These are phyloP conservation scores for Diaporthe ilicicola DNA, from an alignment of 2,329 filamentous ascomycete species.

Conservation along the genomic window DNA sequence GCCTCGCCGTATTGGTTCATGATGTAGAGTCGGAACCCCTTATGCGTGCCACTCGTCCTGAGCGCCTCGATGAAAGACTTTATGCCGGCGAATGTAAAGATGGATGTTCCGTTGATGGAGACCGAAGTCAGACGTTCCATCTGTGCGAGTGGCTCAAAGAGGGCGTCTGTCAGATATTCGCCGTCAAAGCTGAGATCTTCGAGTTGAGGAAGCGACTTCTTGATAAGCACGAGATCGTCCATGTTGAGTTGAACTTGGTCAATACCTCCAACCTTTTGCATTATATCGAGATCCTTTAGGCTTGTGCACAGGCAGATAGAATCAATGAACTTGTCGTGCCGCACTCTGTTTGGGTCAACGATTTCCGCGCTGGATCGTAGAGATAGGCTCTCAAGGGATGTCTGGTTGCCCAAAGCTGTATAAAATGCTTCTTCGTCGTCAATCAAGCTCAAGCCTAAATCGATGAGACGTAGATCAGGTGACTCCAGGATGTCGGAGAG, in stretches of 20 bases:
- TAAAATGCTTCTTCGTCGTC: slow-evolving; percentile 62
- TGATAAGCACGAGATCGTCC: slow-evolving; percentile 58
- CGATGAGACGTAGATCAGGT: slow-evolving; percentile 54
- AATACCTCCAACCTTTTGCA: slow-evolving; percentile 41
- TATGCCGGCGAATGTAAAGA: slow-evolving; percentile 62
- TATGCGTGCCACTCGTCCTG: slow-evolving; percentile 36
- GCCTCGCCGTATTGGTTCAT: slow-evolving; percentile 43
- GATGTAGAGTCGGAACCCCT: slow-evolving; percentile 45
- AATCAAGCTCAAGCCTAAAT: slow-evolving; percentile 56
- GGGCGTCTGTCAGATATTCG: slow-evolving; percentile 56
- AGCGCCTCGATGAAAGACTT: slow-evolving; percentile 50
- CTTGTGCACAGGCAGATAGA: slow-evolving; percentile 59
- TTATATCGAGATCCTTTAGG: slow-evolving; percentile 62
- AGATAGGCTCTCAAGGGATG: slow-evolving; percentile 47
- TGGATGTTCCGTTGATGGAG: slow-evolving; percentile 62
- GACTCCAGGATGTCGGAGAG: slow-evolving; percentile 54
- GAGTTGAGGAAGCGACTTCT: slow-evolving; percentile 54
- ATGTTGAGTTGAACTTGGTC: slow-evolving; percentile 55
- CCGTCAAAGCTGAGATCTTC: slow-evolving; percentile 67
- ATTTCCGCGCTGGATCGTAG: slow-evolving; percentile 36
- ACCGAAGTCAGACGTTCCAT: slow-evolving; percentile 60
- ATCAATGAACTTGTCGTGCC: slow-evolving; percentile 40
- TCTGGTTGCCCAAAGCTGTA: slow-evolving; percentile 58
- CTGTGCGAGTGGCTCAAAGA: slow-evolving; percentile 47
- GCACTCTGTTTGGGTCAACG: slow-evolving; percentile 43